A percentile compares a stretch with the other conserved stretches of the same genome.
Conservation (phyloP, 345 rosid genomes). For the Heritiera littoralis region DNA sequence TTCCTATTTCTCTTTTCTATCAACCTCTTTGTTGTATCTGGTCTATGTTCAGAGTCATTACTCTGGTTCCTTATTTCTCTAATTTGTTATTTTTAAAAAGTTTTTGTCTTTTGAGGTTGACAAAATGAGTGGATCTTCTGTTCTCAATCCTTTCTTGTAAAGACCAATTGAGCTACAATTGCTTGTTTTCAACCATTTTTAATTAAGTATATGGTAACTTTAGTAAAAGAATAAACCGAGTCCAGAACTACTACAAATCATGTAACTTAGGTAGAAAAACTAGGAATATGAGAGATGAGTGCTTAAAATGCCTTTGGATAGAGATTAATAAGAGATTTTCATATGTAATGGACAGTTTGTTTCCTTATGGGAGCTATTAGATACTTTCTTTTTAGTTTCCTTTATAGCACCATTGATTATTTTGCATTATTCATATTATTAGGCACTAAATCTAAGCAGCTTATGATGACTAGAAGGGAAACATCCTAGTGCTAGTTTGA, state of each 20-base stretch:
- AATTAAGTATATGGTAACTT: neutral
- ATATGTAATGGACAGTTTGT: neutral
- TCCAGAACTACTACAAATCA: neutral
- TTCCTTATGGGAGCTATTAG: neutral
- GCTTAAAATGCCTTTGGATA: neutral
- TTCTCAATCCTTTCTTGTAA: neutral
- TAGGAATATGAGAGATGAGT: neutral
- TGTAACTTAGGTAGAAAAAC: neutral
- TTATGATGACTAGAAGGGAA: neutral
- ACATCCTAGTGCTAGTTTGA: neutral
- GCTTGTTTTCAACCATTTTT: neutral
- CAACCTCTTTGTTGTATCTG: neutral
- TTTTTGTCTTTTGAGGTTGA: neutral
- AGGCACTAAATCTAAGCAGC: neutral
- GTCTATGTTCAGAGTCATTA: neutral
- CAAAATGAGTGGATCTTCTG: neutral
- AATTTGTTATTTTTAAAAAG: too few relatives aligned
- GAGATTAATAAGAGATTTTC: neutral
- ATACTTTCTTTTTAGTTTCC: neutral
- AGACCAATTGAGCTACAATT: neutral
- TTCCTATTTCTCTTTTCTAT: neutral
- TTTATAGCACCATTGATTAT: neutral
- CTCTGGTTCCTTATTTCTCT: too few relatives aligned
- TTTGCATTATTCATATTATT: neutral
- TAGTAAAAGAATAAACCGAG: neutral